These are phyloP conservation scores for Huntiella omanensis DNA, from an alignment of 2,329 filamentous ascomycete genomes.

Conservation along the genomic window DNA sequence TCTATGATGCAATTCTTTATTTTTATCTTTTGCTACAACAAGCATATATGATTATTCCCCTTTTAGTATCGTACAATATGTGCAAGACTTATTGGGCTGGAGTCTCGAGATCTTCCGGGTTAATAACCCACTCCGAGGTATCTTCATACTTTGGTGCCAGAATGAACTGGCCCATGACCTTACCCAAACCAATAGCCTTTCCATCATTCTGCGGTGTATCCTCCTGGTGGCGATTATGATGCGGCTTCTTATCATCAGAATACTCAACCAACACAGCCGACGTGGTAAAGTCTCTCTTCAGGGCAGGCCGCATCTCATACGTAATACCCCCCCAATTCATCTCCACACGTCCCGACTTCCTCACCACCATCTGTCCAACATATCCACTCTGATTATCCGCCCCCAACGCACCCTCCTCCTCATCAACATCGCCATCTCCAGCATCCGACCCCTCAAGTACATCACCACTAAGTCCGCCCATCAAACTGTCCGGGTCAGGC, in stretches of 20 bases:
- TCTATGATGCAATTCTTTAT: too few relatives aligned
- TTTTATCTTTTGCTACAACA: too few relatives aligned
- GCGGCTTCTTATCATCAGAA: conserved; percentile 27
- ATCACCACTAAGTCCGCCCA: conserved; percentile 19
- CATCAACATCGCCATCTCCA: conserved; percentile 15
- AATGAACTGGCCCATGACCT: conserved; percentile 42
- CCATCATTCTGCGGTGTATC: conserved; percentile 25
- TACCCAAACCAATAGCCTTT: conserved; percentile 34
- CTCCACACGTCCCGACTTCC: conserved; percentile 42
- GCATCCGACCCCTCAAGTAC: conserved; percentile 16
- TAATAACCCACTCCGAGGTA: conserved; percentile 34
- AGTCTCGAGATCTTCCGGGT: conserved; percentile 18
- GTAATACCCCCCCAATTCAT: conserved; percentile 42
- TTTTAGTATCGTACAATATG: too few relatives aligned
- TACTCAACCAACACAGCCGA: conserved; percentile 41
- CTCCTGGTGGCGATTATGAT: conserved; percentile 18
- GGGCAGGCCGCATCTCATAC: conserved; percentile 31
- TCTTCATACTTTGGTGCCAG: conserved; percentile 39
- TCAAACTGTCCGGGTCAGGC: conserved; percentile 14
- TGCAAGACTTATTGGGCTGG: neutral
- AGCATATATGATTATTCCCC: too few relatives aligned
- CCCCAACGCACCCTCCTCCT: conserved; percentile 17
- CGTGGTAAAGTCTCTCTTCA: conserved; percentile 36
- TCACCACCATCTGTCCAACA: conserved; percentile 40
- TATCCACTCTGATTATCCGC: conserved; percentile 33